Evolutionary conservation across 1,284 basidiomycete genomes (phyloP).

Genomic region (Cryptococcus sp.): DNA sequence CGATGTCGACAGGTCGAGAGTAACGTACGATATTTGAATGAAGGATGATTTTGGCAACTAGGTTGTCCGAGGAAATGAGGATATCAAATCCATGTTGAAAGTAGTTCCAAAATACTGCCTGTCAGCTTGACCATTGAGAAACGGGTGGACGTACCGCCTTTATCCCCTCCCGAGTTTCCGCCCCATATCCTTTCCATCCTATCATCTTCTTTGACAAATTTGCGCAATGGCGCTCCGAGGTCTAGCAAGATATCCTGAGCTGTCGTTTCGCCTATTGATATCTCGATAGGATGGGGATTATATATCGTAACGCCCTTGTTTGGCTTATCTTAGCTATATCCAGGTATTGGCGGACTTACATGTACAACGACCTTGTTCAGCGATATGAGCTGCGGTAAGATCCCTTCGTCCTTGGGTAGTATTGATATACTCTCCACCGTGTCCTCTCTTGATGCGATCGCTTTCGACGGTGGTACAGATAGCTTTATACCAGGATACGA

Average conservation of each 20-base stretch:
- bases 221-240: constrained; percentile 69
- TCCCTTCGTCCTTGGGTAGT: constrained; percentile 43
- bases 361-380: no score
- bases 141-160: no score
- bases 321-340: constrained; percentile 51
- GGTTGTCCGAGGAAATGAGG: constrained; percentile 59
- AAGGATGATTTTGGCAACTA: constrained; percentile 75
- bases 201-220: constrained; percentile 81
- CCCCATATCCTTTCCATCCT: constrained; percentile 56
- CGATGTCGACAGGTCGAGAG: background rate
- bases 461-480: constrained; percentile 56
- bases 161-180: background rate
- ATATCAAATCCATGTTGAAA: constrained; percentile 84
- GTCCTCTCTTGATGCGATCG: constrained; percentile 40
- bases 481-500: constrained; percentile 74
- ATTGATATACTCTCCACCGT: constrained; percentile 25
- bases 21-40: constrained; percentile 75
- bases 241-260: constrained; percentile 74
- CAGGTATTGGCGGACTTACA: no score
- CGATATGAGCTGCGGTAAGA: background rate
- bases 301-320: constrained; percentile 60
- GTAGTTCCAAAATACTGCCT: constrained; percentile 75
- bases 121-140: background rate
- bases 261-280: constrained; percentile 72
- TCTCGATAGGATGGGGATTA: constrained; percentile 52